Evolutionary conservation across 2,329 filamentous ascomycete genomes (phyloP).

Genomic region (Akanthomyces uredinophilus): DNA sequence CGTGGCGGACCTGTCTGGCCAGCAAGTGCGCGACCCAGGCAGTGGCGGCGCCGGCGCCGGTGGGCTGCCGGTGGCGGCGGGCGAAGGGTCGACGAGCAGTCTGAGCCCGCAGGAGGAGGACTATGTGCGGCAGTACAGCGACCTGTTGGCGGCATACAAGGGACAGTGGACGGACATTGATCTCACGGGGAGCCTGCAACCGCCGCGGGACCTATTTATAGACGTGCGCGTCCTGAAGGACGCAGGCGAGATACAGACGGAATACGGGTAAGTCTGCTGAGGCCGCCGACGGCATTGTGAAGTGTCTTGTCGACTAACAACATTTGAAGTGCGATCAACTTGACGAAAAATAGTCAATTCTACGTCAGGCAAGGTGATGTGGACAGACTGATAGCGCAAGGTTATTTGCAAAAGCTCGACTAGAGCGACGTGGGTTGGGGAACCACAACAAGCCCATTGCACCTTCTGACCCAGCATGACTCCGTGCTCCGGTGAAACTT

Average conservation of each 20-base stretch:
- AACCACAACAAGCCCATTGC: background rate
- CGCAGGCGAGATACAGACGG: conserved; percentile 96
- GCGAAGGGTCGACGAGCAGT: conserved; percentile 60
- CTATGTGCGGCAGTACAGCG: conserved; percentile 86
- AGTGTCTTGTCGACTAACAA: background rate
- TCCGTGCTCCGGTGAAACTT: background rate
- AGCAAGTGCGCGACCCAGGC: conserved; percentile 43
- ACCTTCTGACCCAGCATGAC: background rate
- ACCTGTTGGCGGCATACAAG: conserved; percentile 92
- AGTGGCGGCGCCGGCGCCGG: conserved; percentile 23
- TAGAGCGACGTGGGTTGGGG: conserved; percentile 42
- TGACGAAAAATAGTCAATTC: conserved; percentile 98
- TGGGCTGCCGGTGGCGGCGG: conserved; percentile 36
- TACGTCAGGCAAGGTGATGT: conserved; percentile 95
- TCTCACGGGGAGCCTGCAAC: conserved; percentile 86
- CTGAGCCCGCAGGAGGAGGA: conserved; percentile 95
- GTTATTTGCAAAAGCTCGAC: conserved; percentile 85
- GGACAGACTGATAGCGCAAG: conserved; percentile 87
- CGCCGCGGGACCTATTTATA: conserved; percentile 92
- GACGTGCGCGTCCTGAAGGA: conserved; percentile 95
- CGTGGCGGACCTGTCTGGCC: conserved; percentile 63
- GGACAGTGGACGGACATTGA: conserved; percentile 98
- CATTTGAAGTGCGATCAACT: conserved; percentile 70
- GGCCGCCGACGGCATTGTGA: background rate
- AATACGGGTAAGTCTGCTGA: conserved; percentile 72